Conservation (phyloP, 1,284 basidiomycete species). For the Rhizoctonia solani region DNA sequence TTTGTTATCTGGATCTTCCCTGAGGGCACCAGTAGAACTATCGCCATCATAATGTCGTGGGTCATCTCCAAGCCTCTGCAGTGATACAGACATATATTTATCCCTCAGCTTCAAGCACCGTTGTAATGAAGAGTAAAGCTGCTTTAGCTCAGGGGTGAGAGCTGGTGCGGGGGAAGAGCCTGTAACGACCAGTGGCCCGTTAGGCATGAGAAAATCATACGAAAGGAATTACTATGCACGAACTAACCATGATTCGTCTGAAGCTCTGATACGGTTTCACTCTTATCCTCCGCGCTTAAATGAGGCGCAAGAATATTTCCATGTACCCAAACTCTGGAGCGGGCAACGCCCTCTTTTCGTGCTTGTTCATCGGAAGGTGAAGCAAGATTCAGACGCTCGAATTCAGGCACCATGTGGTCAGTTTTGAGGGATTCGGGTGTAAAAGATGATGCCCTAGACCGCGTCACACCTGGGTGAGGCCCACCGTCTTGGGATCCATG, state of each 20-base stretch:
- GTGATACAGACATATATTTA: constrained; percentile 86
- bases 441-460: constrained; percentile 33
- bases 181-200: not conserved
- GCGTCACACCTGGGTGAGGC: constrained; percentile 24
- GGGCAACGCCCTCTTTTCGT: constrained; percentile 22
- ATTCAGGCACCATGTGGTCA: not conserved
- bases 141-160: constrained; percentile 42
- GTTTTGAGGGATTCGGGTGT: constrained; percentile 7
- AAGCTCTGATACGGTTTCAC: constrained; percentile 35
- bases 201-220: not conserved
- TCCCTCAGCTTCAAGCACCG: constrained; percentile 85
- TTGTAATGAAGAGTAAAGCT: constrained; percentile 58
- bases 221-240: not conserved
- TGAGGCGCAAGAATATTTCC: constrained; percentile 29
- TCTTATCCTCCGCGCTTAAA: constrained; percentile 38
- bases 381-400: not conserved
- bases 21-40: constrained; percentile 53
- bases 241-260: constrained; percentile 19
- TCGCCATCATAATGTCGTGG: constrained; percentile 88
- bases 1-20: constrained; percentile 37
- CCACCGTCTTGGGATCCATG: constrained; percentile 27
- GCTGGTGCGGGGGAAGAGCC: constrained; percentile 18
- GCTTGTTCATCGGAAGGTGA: constrained; percentile 13
- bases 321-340: constrained; percentile 45
- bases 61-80: constrained; percentile 89